These are phyloP conservation scores for Lactifluus subvellereus DNA, from an alignment of 768 basidiomycete species.

Conservation along the genomic window DNA sequence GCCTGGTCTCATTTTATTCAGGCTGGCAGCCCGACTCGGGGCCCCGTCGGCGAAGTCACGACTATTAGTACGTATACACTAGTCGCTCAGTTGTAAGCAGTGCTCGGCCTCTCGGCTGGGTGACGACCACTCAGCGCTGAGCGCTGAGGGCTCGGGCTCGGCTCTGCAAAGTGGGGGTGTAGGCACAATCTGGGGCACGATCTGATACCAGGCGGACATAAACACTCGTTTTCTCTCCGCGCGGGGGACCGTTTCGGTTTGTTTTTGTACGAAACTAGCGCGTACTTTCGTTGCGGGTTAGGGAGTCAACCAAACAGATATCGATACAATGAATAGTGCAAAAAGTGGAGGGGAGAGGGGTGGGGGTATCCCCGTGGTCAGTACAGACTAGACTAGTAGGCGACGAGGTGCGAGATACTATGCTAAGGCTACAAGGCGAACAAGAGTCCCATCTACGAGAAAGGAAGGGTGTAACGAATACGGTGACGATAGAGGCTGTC, in stretches of 20 bases:
- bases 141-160: no score
- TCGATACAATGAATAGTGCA: background rate
- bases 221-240: no score
- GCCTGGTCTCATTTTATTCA: no score
- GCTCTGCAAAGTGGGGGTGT: no score
- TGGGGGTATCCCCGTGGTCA: background rate
- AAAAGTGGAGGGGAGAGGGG: background rate
- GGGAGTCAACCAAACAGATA: background rate
- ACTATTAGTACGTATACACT: no score
- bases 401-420: slow-evolving; percentile 1
- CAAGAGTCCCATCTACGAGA: background rate
- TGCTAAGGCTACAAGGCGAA: slow-evolving; percentile 13
- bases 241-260: background rate
- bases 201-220: no score
- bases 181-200: no score
- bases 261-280: background rate
- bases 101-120: no score
- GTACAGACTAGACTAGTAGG: slow-evolving; percentile 1
- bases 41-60: no score
- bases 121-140: no score
- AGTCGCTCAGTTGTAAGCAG: no score
- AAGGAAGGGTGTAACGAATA: background rate
- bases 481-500: background rate
- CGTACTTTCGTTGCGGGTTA: background rate
- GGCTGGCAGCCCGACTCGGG: no score